phyloP scores from a whole-genome alignment of 345 rosid genomes.

The Moricandia moricandioides region DNA sequence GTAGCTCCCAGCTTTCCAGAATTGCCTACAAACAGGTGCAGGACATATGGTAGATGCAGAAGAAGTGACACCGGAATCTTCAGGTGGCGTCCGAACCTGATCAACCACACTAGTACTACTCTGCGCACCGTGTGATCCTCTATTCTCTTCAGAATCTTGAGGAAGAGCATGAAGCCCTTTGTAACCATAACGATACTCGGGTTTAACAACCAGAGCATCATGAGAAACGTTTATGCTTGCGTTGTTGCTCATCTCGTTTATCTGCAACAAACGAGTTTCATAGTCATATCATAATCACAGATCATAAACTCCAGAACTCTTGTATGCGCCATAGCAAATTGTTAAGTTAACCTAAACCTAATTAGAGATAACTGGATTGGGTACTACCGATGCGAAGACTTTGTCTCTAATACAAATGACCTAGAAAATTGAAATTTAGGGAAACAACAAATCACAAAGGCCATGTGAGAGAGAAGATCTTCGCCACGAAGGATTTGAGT shows the following conservation, averaged over 20 bases:
- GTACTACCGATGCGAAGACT: no score
- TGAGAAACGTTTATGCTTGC: slow-evolving; percentile 33
- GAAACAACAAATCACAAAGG: slow-evolving; percentile 3
- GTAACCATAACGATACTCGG: slow-evolving; percentile 44
- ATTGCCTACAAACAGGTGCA: slow-evolving; percentile 83
- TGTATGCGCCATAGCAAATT: no score
- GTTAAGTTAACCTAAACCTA: no score
- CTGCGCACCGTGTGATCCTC: slow-evolving; percentile 52
- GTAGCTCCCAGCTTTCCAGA: slow-evolving; percentile 93
- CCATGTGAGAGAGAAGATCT: background rate
- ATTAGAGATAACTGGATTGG: no score
- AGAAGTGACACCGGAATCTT: slow-evolving; percentile 68
- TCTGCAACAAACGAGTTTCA: slow-evolving; percentile 22
- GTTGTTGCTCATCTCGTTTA: slow-evolving; percentile 40
- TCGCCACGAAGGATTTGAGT: background rate
- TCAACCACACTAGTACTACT: slow-evolving; percentile 61
- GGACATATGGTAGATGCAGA: slow-evolving; percentile 45
- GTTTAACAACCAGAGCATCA: slow-evolving; percentile 45
- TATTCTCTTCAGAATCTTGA: slow-evolving; percentile 58
- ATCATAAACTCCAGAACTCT: background rate
- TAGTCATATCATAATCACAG: slow-evolving; percentile 14
- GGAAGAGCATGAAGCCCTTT: slow-evolving; percentile 24
- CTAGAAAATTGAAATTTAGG: slow-evolving; percentile 14
- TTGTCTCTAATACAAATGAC: background rate
- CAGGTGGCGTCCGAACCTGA: slow-evolving; percentile 65